A percentile compares a stretch with the other conserved stretches of the same genome.
phyloP scores from a whole-genome alignment of 192 early-diverging fungal species.

The Spizellomyces punctatus region DNA sequence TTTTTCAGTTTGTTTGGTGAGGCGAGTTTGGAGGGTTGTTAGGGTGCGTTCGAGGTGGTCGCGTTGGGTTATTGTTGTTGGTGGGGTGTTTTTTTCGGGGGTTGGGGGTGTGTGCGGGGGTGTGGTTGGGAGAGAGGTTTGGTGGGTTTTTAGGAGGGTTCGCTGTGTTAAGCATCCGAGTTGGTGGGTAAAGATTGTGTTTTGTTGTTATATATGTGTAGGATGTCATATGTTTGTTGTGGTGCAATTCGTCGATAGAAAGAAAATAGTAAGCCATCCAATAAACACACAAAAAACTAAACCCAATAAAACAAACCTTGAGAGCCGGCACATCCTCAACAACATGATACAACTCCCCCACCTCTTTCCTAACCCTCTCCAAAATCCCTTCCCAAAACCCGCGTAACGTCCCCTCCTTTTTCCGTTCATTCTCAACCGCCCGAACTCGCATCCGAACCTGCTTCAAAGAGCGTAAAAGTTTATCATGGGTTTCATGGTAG shows the following conservation, averaged over 20 bases:
- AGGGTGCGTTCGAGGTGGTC: slow-evolving; percentile 55
- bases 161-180: no score
- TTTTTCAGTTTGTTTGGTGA: slow-evolving; percentile 44
- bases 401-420: slow-evolving; percentile 24
- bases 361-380: slow-evolving; percentile 45
- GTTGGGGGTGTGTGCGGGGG: background rate
- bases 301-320: slow-evolving; percentile 33
- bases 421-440: slow-evolving; percentile 42
- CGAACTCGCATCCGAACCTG: slow-evolving; percentile 52
- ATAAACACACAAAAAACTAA: background rate
- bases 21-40: slow-evolving; percentile 37
- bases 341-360: slow-evolving; percentile 27
- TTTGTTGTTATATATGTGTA: no score
- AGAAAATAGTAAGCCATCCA: slow-evolving; percentile 17
- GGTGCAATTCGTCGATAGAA: slow-evolving; percentile 51
- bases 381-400: slow-evolving; percentile 36
- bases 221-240: slow-evolving; percentile 1
- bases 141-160: background rate
- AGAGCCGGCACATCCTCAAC: slow-evolving; percentile 31
- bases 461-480: slow-evolving; percentile 46
- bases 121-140: background rate
- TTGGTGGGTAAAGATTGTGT: no score
- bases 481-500: slow-evolving; percentile 54
- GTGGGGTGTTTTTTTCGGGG: background rate
- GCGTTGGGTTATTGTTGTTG: slow-evolving; percentile 33